A percentile compares a stretch with the other conserved stretches of the same genome.
phyloP scores from a whole-genome alignment of 2,329 filamentous ascomycete genomes.

The Beauveria australis region DNA sequence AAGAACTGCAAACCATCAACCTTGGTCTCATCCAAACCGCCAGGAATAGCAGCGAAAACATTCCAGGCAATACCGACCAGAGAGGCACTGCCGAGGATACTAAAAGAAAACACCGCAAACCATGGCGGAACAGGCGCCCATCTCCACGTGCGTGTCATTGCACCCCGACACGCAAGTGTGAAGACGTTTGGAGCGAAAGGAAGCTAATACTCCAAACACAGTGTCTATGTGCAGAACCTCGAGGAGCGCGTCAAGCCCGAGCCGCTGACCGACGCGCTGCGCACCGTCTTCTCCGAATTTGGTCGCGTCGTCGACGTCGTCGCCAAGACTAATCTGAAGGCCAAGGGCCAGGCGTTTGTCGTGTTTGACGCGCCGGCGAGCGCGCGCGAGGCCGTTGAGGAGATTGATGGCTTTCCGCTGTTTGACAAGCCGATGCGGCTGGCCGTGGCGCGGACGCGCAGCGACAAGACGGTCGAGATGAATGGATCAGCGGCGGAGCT shows the following conservation, averaged over 20 bases:
- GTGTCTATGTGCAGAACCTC: conserved; percentile 71
- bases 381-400: conserved; percentile 75
- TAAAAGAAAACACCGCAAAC: not conserved
- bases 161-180: conserved; percentile 49
- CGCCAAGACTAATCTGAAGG: conserved; percentile 81
- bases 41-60: too few species aligned
- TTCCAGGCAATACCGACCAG: too few species aligned
- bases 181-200: conserved; percentile 9
- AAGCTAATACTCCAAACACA: conserved; percentile 21
- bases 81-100: not conserved
- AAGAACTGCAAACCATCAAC: too few species aligned
- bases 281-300: conserved; percentile 78
- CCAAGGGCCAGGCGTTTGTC: conserved; percentile 92
- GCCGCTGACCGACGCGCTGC: conserved; percentile 62
- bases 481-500: conserved; percentile 72
- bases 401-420: conserved; percentile 85
- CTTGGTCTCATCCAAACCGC: too few species aligned
- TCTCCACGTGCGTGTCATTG: conserved; percentile 69
- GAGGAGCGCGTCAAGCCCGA: conserved; percentile 87
- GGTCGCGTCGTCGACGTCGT: conserved; percentile 78
- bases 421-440: conserved; percentile 87
- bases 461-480: conserved; percentile 76
- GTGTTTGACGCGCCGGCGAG: conserved; percentile 78
- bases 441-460: conserved; percentile 71
- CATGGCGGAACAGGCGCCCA: conserved; percentile 37